These are phyloP conservation scores for Gnaphalium uliginosum DNA, from an alignment of 129 eudicot species.

Conservation along the genomic window DNA sequence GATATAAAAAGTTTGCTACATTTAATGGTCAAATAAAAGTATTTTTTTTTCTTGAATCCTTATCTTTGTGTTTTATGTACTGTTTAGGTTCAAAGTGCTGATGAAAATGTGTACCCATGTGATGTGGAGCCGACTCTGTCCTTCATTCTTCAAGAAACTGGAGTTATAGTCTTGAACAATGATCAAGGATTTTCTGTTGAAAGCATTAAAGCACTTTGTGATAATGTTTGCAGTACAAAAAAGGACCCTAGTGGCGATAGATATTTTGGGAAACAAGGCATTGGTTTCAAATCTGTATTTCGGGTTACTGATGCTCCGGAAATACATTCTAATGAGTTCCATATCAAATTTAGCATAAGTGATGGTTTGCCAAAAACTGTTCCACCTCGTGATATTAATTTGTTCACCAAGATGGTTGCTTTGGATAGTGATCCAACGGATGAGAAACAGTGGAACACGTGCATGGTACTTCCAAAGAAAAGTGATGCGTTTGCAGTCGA, in stretches of 20 bases:
- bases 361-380: slow-evolving; percentile 68
- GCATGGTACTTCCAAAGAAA: slow-evolving; percentile 68
- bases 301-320: slow-evolving; percentile 94
- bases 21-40: too few relatives aligned
- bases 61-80: neutral
- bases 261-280: slow-evolving; percentile 93
- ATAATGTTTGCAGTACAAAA: slow-evolving; percentile 78
- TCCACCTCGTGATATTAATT: slow-evolving; percentile 57
- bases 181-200: slow-evolving; percentile 75
- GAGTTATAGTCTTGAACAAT: slow-evolving; percentile 73
- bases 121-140: slow-evolving; percentile 37
- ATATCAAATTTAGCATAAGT: slow-evolving; percentile 71
- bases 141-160: slow-evolving; percentile 54
- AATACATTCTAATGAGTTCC: slow-evolving; percentile 84
- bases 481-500: slow-evolving; percentile 41
- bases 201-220: slow-evolving; percentile 92
- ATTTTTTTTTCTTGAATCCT: neutral
- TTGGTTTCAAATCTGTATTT: slow-evolving; percentile 95
- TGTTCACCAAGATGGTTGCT: slow-evolving; percentile 44
- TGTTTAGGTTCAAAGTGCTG: slow-evolving; percentile 86
- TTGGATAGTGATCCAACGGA: slow-evolving; percentile 29
- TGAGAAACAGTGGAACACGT: slow-evolving; percentile 54
- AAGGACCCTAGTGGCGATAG: slow-evolving; percentile 67
- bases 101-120: slow-evolving; percentile 76
- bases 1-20: neutral